phyloP scores from a whole-genome alignment of 164 flowering plant species.

The Aristolochia californica region DNA sequence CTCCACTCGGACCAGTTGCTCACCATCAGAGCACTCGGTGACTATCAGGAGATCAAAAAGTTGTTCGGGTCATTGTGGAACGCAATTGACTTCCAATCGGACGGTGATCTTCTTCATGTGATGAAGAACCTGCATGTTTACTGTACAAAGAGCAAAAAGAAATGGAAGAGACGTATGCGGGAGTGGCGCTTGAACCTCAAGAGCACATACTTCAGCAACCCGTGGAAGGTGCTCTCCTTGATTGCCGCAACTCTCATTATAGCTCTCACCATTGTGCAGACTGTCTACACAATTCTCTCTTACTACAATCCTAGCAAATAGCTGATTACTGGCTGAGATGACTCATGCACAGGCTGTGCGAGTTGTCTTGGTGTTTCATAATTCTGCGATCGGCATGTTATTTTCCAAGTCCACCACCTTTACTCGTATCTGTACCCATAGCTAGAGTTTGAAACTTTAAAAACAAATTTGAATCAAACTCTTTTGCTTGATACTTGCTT shows the following conservation, averaged over 20 bases:
- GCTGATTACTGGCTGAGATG: background rate
- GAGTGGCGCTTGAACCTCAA: slow-evolving; percentile 9
- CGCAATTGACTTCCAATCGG: slow-evolving; percentile 32
- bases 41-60: slow-evolving; percentile 37
- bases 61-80: slow-evolving; percentile 33
- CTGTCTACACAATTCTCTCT: background rate
- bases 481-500: no score
- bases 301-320: no score
- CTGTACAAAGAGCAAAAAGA: slow-evolving; percentile 28
- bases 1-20: slow-evolving; percentile 27
- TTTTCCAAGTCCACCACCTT: no score
- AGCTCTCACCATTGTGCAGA: slow-evolving; percentile 9
- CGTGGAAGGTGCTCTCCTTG: slow-evolving; percentile 12
- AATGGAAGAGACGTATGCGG: background rate
- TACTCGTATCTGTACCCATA: no score
- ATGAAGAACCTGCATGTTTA: slow-evolving; percentile 21
- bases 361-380: no score
- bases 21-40: slow-evolving; percentile 31
- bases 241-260: slow-evolving; percentile 8
- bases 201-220: slow-evolving; percentile 6
- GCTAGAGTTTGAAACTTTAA: no score
- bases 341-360: no score
- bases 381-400: no score
- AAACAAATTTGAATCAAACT: no score
- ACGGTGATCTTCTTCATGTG: slow-evolving; percentile 18